These are phyloP conservation scores for Penicillium sp. DNA, from an alignment of 2,329 filamentous ascomycete species.

Conservation along the genomic window DNA sequence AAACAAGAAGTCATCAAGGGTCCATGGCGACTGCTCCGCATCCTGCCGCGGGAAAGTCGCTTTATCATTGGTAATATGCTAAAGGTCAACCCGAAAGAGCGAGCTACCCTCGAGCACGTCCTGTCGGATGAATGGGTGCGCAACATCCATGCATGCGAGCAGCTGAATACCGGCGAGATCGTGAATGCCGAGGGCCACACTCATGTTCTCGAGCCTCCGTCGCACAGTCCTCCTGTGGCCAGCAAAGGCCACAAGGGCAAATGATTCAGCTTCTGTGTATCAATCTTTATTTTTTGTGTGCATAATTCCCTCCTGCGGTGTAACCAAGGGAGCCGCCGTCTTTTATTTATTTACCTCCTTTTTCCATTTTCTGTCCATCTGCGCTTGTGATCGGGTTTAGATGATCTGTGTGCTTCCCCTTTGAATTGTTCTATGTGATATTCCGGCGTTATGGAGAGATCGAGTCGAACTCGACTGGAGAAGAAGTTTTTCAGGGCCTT, in stretches of 20 bases:
- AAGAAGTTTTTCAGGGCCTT: neutral
- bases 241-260: constrained; percentile 34
- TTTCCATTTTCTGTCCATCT: neutral
- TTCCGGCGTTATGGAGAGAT: constrained; percentile 4
- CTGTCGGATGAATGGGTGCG: constrained; percentile 86
- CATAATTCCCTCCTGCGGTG: constrained; percentile 14
- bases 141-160: constrained; percentile 75
- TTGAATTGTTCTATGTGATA: neutral
- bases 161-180: constrained; percentile 67
- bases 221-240: constrained; percentile 30
- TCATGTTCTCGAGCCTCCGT: constrained; percentile 72
- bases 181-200: constrained; percentile 70
- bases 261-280: constrained; percentile 23
- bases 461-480: neutral
- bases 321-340: neutral
- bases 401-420: neutral
- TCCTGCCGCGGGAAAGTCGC: constrained; percentile 82
- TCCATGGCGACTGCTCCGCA: constrained; percentile 79
- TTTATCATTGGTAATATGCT: constrained; percentile 91
- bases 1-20: constrained; percentile 77
- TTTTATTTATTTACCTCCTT: constrained; percentile 1
- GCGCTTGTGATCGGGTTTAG: neutral
- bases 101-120: constrained; percentile 81
- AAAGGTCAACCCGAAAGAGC: constrained; percentile 74
- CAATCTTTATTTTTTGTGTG: constrained; percentile 14